Conservation (phyloP, 1,284 basidiomycete genomes). For the Amylostereum areolatum region DNA sequence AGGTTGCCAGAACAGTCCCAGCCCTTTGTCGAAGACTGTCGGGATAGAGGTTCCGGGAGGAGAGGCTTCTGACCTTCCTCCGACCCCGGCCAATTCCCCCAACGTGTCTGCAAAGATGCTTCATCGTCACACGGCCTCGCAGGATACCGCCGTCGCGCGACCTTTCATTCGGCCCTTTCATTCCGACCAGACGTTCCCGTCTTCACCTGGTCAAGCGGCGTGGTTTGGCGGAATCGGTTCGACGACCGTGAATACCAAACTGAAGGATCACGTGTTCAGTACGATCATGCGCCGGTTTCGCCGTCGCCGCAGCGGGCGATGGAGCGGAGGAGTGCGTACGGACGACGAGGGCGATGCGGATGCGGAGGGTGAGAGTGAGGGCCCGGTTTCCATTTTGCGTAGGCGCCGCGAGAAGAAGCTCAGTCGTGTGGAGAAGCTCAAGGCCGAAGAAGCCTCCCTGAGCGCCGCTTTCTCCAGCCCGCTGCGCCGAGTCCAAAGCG, state of each 20-base stretch:
- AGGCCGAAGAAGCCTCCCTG: conserved; percentile 24
- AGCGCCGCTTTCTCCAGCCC: conserved; percentile 20
- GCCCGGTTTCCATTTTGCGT: conserved; percentile 16
- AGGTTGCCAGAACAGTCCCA: conserved; percentile 17
- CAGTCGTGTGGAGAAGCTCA: conserved; percentile 33
- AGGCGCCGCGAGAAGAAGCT: conserved; percentile 24
- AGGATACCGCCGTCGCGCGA: conserved; percentile 18
- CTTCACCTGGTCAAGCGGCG: conserved; percentile 19
- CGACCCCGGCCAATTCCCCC: conserved; percentile 52
- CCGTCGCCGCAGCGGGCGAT: conserved; percentile 41
- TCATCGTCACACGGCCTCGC: conserved; percentile 3
- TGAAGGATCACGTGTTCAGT: conserved; percentile 91
- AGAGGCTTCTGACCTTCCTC: conserved; percentile 18
- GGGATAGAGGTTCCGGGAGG: conserved; percentile 8
- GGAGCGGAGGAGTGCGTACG: conserved; percentile 21
- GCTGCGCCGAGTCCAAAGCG: conserved; percentile 60
- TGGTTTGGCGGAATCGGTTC: conserved; percentile 85
- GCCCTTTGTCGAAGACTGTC: conserved; percentile 37
- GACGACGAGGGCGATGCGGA: conserved; percentile 40
- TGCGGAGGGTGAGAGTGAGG: conserved; percentile 37
- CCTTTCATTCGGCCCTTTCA: conserved; percentile 31
- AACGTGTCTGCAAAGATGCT: conserved; percentile 18
- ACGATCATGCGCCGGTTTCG: conserved; percentile 73
- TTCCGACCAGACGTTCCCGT: conserved; percentile 28
- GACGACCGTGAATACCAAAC: conserved; percentile 85